Conservation (phyloP, 148 eudicot species). For the Fagopyrum esculentum region DNA sequence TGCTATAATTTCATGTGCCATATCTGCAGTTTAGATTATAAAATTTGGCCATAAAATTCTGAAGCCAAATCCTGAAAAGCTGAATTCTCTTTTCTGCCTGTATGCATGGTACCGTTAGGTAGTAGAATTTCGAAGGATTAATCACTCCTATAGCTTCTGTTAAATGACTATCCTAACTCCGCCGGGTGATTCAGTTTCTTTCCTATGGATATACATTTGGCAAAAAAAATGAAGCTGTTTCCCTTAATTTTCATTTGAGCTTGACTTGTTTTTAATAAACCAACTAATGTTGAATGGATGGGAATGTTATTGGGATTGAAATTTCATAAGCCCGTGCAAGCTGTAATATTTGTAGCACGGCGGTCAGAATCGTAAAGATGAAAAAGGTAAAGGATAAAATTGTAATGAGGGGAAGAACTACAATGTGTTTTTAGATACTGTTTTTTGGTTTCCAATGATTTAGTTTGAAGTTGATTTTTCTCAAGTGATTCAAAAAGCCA, state of each 20-base stretch:
- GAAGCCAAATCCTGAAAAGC: background rate
- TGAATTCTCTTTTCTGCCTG: background rate
- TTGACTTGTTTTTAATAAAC: background rate
- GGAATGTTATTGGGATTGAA: background rate
- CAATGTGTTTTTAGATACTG: background rate
- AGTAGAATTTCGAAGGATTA: background rate
- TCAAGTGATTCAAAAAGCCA: background rate
- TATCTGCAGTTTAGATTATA: background rate
- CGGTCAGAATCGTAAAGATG: background rate
- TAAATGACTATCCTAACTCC: background rate
- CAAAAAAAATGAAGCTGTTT: background rate
- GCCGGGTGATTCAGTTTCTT: background rate
- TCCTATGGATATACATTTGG: background rate
- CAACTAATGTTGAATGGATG: background rate
- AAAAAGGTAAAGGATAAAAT: background rate
- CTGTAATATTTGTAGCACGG: background rate
- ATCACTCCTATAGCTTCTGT: background rate
- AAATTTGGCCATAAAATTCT: background rate
- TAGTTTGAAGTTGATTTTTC: background rate
- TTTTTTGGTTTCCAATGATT: background rate
- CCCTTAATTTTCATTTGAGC: background rate
- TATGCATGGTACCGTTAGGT: background rate
- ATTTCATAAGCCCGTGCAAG: background rate
- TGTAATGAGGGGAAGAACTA: background rate
- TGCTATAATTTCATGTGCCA: background rate